Conservation (phyloP, 2,329 filamentous ascomycete genomes). For the Exutisphaerella laricina region DNA sequence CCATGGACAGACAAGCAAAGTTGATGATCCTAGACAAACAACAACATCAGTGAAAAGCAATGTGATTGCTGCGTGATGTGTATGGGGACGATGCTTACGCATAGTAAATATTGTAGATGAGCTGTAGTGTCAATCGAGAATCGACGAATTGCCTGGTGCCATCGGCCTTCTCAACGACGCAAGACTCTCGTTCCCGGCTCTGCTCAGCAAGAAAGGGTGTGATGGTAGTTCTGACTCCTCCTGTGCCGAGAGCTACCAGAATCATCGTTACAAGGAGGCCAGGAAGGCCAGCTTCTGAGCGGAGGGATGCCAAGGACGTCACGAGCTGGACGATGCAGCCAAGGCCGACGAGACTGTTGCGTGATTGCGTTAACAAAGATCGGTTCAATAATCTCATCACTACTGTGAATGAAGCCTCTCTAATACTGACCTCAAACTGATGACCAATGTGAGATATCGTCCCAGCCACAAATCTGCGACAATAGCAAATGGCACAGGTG, state of each 20-base stretch:
- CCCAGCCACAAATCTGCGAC: constrained; percentile 9
- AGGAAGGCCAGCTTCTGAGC: constrained; percentile 1
- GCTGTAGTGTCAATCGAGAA: constrained; percentile 10
- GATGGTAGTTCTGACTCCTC: constrained; percentile 8
- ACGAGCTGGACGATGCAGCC: constrained; percentile 11
- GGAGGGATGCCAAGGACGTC: constrained; percentile 1
- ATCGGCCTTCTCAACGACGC: constrained; percentile 1
- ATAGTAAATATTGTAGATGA: constrained; percentile 16
- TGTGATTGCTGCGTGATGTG: neutral
- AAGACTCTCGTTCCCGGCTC: neutral
- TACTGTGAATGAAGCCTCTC: no score
- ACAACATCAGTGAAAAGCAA: constrained; percentile 1
- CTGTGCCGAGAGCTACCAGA: constrained; percentile 8
- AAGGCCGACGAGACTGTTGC: constrained; percentile 2
- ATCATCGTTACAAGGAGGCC: constrained; percentile 9
- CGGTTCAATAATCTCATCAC: no score
- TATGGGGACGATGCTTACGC: constrained; percentile 8
- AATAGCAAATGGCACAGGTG: constrained; percentile 8
- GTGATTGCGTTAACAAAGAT: no score
- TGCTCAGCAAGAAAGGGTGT: constrained; percentile 9
- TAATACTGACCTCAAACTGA: constrained; percentile 5
- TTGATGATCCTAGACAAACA: constrained; percentile 9
- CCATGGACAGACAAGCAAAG: constrained; percentile 9
- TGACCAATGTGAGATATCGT: constrained; percentile 6
- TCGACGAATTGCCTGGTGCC: constrained; percentile 4